phyloP scores from a whole-genome alignment of 495 filamentous ascomycete species.

The Daldinia loculata region DNA sequence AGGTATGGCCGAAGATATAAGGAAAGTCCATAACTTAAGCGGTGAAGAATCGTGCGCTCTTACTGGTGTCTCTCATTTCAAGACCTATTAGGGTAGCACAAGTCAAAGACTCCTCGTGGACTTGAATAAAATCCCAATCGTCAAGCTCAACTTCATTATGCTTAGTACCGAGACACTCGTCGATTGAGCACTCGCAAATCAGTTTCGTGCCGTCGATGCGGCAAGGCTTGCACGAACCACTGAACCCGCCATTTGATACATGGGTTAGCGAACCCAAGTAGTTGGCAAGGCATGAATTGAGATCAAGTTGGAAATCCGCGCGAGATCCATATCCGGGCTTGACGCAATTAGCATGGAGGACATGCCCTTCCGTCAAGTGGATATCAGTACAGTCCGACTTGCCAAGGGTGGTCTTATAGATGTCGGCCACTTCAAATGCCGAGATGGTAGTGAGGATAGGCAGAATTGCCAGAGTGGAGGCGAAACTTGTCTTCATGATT shows the following conservation, averaged over 20 bases:
- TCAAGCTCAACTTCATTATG: slow-evolving; percentile 31
- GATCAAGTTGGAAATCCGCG: slow-evolving; percentile 17
- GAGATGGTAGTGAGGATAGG: slow-evolving; percentile 28
- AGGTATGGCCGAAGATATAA: not conserved
- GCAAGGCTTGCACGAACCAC: slow-evolving; percentile 22
- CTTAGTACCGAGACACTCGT: not conserved
- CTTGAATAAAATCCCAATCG: slow-evolving; percentile 27
- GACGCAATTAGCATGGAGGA: slow-evolving; percentile 23
- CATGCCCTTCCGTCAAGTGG: slow-evolving; percentile 18
- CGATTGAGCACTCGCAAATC: slow-evolving; percentile 19
- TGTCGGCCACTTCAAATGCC: slow-evolving; percentile 10
- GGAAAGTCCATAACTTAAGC: slow-evolving; percentile 13
- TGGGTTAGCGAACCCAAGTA: slow-evolving; percentile 26
- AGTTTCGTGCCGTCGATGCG: slow-evolving; percentile 25
- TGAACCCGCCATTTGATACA: slow-evolving; percentile 19
- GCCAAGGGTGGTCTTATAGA: slow-evolving; percentile 31
- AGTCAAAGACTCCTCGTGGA: not conserved
- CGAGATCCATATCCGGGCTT: not conserved
- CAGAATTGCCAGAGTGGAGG: slow-evolving; percentile 24
- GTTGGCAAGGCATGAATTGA: slow-evolving; percentile 36
- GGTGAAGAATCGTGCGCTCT: slow-evolving; percentile 23
- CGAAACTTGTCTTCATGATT: slow-evolving; percentile 30
- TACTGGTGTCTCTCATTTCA: slow-evolving; percentile 14
- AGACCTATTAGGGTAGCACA: slow-evolving; percentile 10
- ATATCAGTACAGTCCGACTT: slow-evolving; percentile 28